Evolutionary conservation across 108 stramenopile genomes (phyloP).

Genomic region (Fragilaria crotonensis): DNA sequence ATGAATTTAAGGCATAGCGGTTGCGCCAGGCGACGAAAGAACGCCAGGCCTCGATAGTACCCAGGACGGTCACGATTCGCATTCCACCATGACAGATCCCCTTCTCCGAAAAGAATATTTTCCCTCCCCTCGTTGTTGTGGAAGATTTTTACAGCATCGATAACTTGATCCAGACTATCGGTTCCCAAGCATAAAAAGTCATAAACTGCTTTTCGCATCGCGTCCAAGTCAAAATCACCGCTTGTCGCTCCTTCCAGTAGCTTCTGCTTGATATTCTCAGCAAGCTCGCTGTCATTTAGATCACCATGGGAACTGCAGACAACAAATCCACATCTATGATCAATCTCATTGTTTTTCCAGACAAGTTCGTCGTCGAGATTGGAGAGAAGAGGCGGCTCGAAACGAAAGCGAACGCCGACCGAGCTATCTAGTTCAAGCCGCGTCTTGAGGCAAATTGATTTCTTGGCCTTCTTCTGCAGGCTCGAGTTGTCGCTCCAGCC

Average conservation of each 20-base stretch:
- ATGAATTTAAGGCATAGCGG: neutral
- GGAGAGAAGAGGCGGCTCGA: neutral
- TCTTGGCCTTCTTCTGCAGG: too few relatives aligned
- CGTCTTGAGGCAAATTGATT: too few relatives aligned
- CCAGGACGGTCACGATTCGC: neutral
- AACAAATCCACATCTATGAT: too few relatives aligned
- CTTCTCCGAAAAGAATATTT: neutral
- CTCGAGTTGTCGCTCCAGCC: too few relatives aligned
- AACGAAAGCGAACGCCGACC: too few relatives aligned
- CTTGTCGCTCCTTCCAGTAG: neutral
- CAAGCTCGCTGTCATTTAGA: neutral
- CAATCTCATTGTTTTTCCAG: too few relatives aligned
- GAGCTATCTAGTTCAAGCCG: too few relatives aligned
- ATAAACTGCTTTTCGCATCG: neutral
- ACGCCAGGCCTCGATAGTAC: neutral
- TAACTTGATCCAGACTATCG: neutral
- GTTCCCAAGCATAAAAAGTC: neutral
- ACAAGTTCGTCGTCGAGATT: too few relatives aligned
- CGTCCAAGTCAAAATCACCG: neutral
- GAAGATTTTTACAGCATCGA: neutral
- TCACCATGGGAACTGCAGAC: too few relatives aligned
- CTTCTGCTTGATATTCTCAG: neutral
- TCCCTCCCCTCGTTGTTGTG: neutral
- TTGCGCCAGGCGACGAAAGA: neutral
- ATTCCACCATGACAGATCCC: neutral